Base-by-base conservation (phyloP, 306 rosid species). In the Glycine latifolia region DNA sequence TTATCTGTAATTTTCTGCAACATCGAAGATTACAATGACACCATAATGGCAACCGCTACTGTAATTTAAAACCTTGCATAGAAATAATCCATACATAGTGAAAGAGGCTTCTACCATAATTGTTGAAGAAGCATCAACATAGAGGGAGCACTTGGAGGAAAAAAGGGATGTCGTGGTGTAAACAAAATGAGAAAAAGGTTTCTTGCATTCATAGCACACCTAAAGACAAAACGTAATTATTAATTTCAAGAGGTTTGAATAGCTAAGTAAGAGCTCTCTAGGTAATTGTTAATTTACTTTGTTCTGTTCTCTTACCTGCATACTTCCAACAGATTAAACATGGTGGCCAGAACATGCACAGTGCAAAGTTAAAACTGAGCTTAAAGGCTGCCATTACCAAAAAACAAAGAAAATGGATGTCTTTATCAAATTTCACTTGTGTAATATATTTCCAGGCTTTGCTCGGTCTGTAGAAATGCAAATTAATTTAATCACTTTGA, bases 291-390 rank as follows among this genome's bases (percentile, higher is more conserved):
- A 62, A 62, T 62, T 62, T 7, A 37, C 12, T 65, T 70, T 41
- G 44, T 69, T 63, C 13, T 73, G 15, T 52, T 66, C 44, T 71
- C 41, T 81, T 85, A 79, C 79, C 82, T 50, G 35, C 81, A 69
- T 71, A 78, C 54, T 87, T 83, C 67, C 83, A 85, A 74, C 85
- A 83, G 13, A 87, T 85, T 81, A 67, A 75, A 74, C 60, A 84
- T 49, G 71, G 14, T 73, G 68, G 59, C 7, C 10, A 39, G 73
- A 74, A 54, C 74, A 74, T 59, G 77, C 71, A 50, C 55, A 37
- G 59, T 37, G 33, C 55, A 49, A 60, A 79, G 10, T 60, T 67
- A n/a, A 54, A 71, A 44, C 37, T 5, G 37, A 66, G 31, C 65
- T 78, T 46, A 87, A 81, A 81, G 78, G 61, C 83, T 60, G 82